Evolutionary conservation across 2,329 filamentous ascomycete species (phyloP).

Genomic region (Lachnellula occidentalis): DNA sequence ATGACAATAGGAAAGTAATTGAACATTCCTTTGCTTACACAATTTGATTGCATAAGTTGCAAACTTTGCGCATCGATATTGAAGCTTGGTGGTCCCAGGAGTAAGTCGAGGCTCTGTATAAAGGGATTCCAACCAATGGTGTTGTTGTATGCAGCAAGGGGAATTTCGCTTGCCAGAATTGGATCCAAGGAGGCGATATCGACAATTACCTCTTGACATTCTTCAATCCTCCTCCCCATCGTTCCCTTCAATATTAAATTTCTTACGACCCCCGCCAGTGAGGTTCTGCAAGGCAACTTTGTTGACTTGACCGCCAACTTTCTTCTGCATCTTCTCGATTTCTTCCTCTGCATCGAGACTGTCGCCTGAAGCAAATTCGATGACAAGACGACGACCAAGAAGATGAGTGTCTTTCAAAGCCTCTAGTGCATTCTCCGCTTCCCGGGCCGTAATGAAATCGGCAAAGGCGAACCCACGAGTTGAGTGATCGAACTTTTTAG

Average conservation of each 20-base stretch:
- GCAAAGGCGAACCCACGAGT: conserved; percentile 95
- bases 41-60: not conserved
- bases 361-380: conserved; percentile 88
- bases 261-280: conserved; percentile 75
- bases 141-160: conserved; percentile 10
- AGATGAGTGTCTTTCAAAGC: conserved; percentile 90
- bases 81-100: conserved; percentile 1
- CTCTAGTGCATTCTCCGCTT: conserved; percentile 86
- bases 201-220: conserved; percentile 16
- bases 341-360: conserved; percentile 90
- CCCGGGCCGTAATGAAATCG: conserved; percentile 85
- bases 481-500: conserved; percentile 86
- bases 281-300: conserved; percentile 87
- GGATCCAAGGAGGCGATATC: conserved; percentile 13
- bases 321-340: conserved; percentile 94
- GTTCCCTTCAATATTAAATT: conserved; percentile 76
- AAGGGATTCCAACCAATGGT: not conserved
- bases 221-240: conserved; percentile 47
- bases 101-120: conserved; percentile 1
- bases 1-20: too few species aligned
- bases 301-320: conserved; percentile 84
- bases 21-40: not conserved
- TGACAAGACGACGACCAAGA: conserved; percentile 78
- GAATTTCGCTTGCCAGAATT: conserved; percentile 5
- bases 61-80: conserved; percentile 4